A percentile compares a stretch with the other conserved stretches of the same genome.
phyloP scores from a whole-genome alignment of 2,329 filamentous ascomycete species.

The Hypomyces perniciosus region DNA sequence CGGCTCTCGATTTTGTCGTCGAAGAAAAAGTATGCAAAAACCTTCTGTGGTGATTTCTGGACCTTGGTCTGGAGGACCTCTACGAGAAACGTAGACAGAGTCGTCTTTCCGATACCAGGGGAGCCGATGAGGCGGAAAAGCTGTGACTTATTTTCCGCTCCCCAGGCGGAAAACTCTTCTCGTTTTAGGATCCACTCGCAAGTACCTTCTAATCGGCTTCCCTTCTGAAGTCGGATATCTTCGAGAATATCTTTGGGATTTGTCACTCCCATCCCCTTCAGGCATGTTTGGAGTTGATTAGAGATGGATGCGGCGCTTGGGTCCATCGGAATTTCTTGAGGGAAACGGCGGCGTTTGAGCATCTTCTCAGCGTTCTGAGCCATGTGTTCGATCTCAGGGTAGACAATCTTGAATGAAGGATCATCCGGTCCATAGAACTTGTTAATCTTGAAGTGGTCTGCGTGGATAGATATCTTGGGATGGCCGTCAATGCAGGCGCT shows the following conservation, averaged over 20 bases:
- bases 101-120: conserved; percentile 14
- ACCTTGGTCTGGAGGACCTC: conserved; percentile 4
- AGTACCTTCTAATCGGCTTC: conserved; percentile 8
- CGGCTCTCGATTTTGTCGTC: conserved; percentile 10
- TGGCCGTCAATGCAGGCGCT: conserved; percentile 14
- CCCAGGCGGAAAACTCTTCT: conserved; percentile 10
- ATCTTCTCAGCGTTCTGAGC: background rate
- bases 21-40: conserved; percentile 11
- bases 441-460: conserved; percentile 13
- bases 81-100: conserved; percentile 13
- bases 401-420: conserved; percentile 12
- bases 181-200: conserved; percentile 13
- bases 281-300: background rate
- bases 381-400: conserved; percentile 9
- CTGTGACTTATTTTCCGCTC: background rate
- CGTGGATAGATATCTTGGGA: conserved; percentile 7
- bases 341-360: background rate
- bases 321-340: conserved; percentile 1
- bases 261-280: conserved; percentile 5
- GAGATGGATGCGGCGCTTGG: background rate
- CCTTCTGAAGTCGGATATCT: conserved; percentile 6
- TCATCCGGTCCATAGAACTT: conserved; percentile 11
- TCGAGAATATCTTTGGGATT: conserved; percentile 7
- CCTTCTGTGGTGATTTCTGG: conserved; percentile 2
- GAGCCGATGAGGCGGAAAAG: conserved; percentile 11